A percentile compares a stretch with the other conserved stretches of the same genome.
Evolutionary conservation across 2,329 filamentous ascomycete species (phyloP).

Genomic region (Fusarium globosum): DNA sequence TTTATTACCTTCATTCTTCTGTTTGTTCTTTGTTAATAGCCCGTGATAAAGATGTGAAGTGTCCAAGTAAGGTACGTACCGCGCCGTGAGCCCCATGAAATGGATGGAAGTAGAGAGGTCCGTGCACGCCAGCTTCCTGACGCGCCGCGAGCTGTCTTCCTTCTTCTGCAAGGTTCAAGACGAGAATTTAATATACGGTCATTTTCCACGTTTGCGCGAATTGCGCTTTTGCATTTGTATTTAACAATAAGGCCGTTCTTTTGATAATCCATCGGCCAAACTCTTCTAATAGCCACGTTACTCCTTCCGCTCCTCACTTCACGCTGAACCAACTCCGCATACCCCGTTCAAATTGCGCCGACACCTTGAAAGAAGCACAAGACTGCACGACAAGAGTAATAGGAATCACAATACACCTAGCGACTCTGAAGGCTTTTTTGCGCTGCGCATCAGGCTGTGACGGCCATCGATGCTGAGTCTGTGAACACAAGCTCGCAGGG

Average conservation of each 20-base stretch:
- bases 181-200: slow-evolving; percentile 20
- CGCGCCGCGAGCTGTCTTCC: slow-evolving; percentile 40
- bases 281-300: background rate
- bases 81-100: slow-evolving; percentile 12
- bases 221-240: slow-evolving; percentile 23
- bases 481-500: slow-evolving; percentile 40
- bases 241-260: slow-evolving; percentile 1
- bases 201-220: slow-evolving; percentile 24
- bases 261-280: background rate
- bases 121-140: slow-evolving; percentile 38
- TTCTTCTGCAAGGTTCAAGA: slow-evolving; percentile 26
- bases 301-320: background rate
- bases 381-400: slow-evolving; percentile 25
- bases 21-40: background rate
- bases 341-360: slow-evolving; percentile 31
- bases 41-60: background rate
- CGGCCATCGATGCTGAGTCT: slow-evolving; percentile 40
- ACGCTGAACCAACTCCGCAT: slow-evolving; percentile 15
- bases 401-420: background rate
- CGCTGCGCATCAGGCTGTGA: background rate
- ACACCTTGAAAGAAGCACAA: slow-evolving; percentile 15
- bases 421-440: background rate
- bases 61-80: background rate
- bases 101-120: slow-evolving; percentile 3
- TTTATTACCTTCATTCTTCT: background rate